phyloP scores from a whole-genome alignment of 495 filamentous ascomycete genomes.

The Massariosphaeria phaeospora region DNA sequence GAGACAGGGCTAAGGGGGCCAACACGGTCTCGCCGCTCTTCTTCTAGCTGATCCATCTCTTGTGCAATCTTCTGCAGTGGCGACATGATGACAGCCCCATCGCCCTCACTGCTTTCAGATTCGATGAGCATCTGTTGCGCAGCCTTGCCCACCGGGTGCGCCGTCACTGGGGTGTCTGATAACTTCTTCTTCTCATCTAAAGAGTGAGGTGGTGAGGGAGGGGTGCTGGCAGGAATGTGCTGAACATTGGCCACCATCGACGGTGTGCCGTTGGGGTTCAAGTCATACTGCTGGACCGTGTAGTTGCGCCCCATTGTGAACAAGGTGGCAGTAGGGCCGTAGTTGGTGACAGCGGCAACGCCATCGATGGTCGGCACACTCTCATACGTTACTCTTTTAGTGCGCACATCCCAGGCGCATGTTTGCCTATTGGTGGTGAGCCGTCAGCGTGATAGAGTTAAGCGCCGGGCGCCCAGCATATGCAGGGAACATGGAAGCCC shows the following conservation, averaged over 20 bases:
- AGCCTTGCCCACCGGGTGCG: constrained; percentile 8
- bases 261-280: constrained; percentile 59
- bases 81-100: constrained; percentile 47
- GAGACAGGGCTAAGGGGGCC: constrained; percentile 43
- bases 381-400: constrained; percentile 88
- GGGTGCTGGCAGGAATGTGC: constrained; percentile 67
- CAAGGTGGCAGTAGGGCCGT: constrained; percentile 82
- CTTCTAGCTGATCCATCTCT: constrained; percentile 54
- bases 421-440: constrained; percentile 62
- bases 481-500: constrained; percentile 16
- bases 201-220: constrained; percentile 71
- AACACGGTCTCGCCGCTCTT: constrained; percentile 45
- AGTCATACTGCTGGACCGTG: constrained; percentile 89
- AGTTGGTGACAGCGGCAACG: constrained; percentile 76
- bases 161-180: constrained; percentile 36
- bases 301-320: constrained; percentile 87
- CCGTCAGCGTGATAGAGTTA: constrained; percentile 22
- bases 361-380: constrained; percentile 77
- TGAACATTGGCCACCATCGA: constrained; percentile 77
- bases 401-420: constrained; percentile 91
- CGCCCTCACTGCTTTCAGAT: constrained; percentile 63
- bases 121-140: constrained; percentile 44
- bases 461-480: constrained; percentile 21
- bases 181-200: constrained; percentile 56
- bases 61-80: constrained; percentile 61